Conservation (phyloP, 2,329 filamentous ascomycete genomes). For the Clarireedia hainanense region DNA sequence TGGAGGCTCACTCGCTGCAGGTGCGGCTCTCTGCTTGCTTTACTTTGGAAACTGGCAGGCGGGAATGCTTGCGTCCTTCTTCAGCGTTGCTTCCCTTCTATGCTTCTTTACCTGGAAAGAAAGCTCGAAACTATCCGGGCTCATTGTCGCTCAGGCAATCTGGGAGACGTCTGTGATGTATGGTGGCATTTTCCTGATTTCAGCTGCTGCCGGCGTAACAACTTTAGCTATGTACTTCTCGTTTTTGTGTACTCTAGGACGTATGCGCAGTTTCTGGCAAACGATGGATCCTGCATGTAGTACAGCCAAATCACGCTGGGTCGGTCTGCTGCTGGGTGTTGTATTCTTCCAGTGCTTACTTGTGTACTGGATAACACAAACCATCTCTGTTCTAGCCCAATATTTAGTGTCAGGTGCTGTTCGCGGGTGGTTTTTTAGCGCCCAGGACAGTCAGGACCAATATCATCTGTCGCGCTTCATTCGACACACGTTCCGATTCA, state of each 20-base stretch:
- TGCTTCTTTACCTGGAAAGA: not conserved
- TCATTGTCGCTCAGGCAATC: not conserved
- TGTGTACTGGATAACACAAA: not conserved
- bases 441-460: not conserved
- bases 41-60: slow-evolving; percentile 42
- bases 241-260: too few species aligned
- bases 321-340: too few species aligned
- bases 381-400: not conserved
- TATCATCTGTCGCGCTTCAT: not conserved
- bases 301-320: not conserved
- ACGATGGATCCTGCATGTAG: not conserved
- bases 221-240: too few species aligned
- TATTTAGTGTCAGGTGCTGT: not conserved
- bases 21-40: slow-evolving; percentile 62
- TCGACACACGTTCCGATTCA: not conserved
- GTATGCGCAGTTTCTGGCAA: too few species aligned
- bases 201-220: not conserved
- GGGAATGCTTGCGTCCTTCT: not conserved
- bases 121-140: not conserved
- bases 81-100: not conserved
- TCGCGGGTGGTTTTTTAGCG: not conserved
- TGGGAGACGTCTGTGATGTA: not conserved
- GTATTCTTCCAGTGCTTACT: not conserved
- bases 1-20: not conserved
- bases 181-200: not conserved